Evolutionary conservation across 345 rosid species (phyloP).

Genomic region (Nasturtium officinale): DNA sequence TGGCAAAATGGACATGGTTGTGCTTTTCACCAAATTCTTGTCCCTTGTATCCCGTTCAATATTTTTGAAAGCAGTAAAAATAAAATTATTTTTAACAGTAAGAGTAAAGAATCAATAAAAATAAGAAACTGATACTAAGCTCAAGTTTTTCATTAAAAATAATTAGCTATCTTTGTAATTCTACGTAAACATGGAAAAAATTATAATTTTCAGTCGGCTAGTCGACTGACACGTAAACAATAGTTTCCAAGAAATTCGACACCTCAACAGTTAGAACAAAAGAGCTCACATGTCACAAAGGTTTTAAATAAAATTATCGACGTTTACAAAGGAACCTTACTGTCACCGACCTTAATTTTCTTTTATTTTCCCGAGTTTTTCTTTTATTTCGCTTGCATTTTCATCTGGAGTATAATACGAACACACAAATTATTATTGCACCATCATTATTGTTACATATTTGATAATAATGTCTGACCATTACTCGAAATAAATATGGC

Average conservation of each 20-base stretch:
- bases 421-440: slow-evolving; percentile 11
- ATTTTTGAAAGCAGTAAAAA: not conserved
- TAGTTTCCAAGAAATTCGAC: not conserved
- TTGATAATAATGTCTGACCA: not conserved
- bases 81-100: not conserved
- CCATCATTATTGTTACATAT: too few species aligned
- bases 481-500: not conserved
- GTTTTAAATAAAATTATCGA: not conserved
- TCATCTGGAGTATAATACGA: too few species aligned
- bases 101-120: too few species aligned
- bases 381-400: too few species aligned
- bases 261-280: not conserved
- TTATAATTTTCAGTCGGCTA: too few species aligned
- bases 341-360: not conserved
- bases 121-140: not conserved
- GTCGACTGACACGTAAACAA: not conserved
- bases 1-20: not conserved
- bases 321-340: slow-evolving; percentile 2
- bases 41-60: not conserved
- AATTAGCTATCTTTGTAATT: too few species aligned
- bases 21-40: not conserved
- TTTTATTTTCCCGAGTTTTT: not conserved
- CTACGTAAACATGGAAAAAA: too few species aligned
- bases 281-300: slow-evolving; percentile 13
- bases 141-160: too few species aligned